Evolutionary conservation across 2,329 filamentous ascomycete genomes (phyloP).

Genomic region (Stenocarpella maydis): DNA sequence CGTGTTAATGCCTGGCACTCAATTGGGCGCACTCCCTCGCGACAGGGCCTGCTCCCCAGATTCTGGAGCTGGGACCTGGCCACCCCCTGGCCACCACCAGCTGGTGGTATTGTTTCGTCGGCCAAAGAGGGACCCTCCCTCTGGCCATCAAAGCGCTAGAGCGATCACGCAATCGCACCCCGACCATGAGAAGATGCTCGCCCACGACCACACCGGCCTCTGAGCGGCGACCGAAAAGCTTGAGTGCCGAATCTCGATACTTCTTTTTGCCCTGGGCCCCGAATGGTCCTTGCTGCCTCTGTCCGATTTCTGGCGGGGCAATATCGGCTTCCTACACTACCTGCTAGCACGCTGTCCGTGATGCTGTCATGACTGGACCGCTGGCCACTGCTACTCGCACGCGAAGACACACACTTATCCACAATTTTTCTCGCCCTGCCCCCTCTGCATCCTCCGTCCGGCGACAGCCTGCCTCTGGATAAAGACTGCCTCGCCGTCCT

Average conservation of each 20-base stretch:
- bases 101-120: conserved; percentile 20
- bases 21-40: conserved; percentile 23
- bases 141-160: conserved; percentile 28
- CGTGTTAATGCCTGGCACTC: conserved; percentile 32
- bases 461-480: conserved; percentile 23
- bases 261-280: conserved; percentile 12
- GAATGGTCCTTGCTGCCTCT: conserved; percentile 18
- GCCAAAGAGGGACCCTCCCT: not conserved
- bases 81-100: not conserved
- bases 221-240: conserved; percentile 27
- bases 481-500: conserved; percentile 28
- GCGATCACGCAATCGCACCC: conserved; percentile 37
- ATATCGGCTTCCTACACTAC: not conserved
- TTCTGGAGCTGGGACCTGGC: conserved; percentile 31
- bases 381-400: conserved; percentile 11
- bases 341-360: conserved; percentile 22
- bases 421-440: conserved; percentile 5
- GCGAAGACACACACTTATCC: conserved; percentile 18
- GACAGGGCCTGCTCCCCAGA: conserved; percentile 33
- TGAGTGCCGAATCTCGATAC: conserved; percentile 24
- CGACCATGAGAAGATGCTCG: conserved; percentile 27
- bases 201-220: conserved; percentile 12
- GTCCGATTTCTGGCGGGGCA: conserved; percentile 22
- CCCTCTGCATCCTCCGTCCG: conserved; percentile 25
- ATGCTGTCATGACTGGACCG: conserved; percentile 32